These are phyloP conservation scores for Euclidium syriacum DNA, from an alignment of 345 rosid genomes.

Conservation along the genomic window DNA sequence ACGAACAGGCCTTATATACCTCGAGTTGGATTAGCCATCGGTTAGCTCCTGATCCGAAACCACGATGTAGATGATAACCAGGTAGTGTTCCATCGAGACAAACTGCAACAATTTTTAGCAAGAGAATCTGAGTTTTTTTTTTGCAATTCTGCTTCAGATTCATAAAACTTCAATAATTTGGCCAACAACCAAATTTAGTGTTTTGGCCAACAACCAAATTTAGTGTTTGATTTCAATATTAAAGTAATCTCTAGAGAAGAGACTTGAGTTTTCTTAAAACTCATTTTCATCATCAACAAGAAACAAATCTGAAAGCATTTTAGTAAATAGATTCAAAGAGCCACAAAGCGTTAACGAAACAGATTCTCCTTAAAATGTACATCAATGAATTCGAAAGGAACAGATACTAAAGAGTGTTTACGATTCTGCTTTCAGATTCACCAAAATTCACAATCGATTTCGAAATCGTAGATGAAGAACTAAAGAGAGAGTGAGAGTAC, in stretches of 20 bases:
- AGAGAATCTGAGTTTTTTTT: no score
- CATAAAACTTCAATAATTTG: no score
- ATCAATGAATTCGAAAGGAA: neutral
- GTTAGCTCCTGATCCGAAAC: constrained; percentile 69
- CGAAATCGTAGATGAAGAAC: neutral
- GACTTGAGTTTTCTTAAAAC: neutral
- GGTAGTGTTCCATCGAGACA: constrained; percentile 88
- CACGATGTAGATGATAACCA: constrained; percentile 76
- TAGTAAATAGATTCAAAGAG: neutral
- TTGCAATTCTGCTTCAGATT: no score
- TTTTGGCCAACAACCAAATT: no score
- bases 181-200: no score
- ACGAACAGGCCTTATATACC: no score
- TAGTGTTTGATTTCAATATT: neutral
- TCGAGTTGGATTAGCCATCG: constrained; percentile 85
- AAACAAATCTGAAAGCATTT: neutral
- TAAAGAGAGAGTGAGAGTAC: neutral
- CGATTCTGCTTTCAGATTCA: no score
- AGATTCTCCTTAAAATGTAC: neutral
- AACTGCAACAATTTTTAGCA: constrained; percentile 42
- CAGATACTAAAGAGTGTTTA: no score
- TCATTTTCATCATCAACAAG: neutral
- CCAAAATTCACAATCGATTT: no score
- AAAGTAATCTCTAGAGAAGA: neutral
- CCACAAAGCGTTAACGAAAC: neutral